These are phyloP conservation scores for Phlyctochytrium bullatum DNA, from an alignment of 192 early-diverging fungal genomes.

Conservation along the genomic window DNA sequence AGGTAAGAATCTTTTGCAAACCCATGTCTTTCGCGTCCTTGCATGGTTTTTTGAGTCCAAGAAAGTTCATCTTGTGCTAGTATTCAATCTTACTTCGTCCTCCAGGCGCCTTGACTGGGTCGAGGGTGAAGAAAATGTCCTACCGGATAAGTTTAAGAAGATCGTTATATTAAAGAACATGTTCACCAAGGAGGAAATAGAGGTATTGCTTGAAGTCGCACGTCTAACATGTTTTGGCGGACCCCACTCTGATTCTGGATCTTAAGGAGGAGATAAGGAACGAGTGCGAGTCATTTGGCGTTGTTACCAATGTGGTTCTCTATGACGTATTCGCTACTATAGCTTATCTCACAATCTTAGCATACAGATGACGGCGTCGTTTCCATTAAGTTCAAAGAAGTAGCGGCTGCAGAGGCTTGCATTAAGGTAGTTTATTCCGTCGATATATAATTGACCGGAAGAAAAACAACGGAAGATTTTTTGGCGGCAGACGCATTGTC, in stretches of 20 bases:
- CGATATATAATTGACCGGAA: slow-evolving; percentile 27
- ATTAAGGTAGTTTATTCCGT: slow-evolving; percentile 59
- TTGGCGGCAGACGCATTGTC: slow-evolving; percentile 76
- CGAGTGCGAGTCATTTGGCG: slow-evolving; percentile 91
- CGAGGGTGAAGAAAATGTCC: slow-evolving; percentile 67
- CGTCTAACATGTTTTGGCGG: slow-evolving; percentile 46
- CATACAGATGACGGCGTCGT: slow-evolving; percentile 74
- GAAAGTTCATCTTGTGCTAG: neutral
- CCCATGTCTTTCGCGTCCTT: neutral
- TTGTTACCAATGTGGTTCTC: slow-evolving; percentile 90
- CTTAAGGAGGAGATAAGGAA: slow-evolving; percentile 89
- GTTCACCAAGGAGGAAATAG: slow-evolving; percentile 86
- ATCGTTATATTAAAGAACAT: slow-evolving; percentile 94
- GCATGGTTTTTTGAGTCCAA: too few species aligned
- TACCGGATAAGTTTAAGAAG: slow-evolving; percentile 69
- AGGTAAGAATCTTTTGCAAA: slow-evolving; percentile 49
- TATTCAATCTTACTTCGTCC: neutral
- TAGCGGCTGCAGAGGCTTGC: slow-evolving; percentile 74
- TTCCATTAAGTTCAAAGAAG: slow-evolving; percentile 84
- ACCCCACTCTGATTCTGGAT: slow-evolving; percentile 84
- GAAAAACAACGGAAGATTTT: slow-evolving; percentile 89
- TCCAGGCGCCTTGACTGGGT: slow-evolving; percentile 88
- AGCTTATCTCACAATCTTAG: slow-evolving; percentile 14
- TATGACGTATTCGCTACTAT: slow-evolving; percentile 70
- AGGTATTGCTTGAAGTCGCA: slow-evolving; percentile 50